Conservation (phyloP, 441 rosid species). For the Aquilaria agallochum region DNA sequence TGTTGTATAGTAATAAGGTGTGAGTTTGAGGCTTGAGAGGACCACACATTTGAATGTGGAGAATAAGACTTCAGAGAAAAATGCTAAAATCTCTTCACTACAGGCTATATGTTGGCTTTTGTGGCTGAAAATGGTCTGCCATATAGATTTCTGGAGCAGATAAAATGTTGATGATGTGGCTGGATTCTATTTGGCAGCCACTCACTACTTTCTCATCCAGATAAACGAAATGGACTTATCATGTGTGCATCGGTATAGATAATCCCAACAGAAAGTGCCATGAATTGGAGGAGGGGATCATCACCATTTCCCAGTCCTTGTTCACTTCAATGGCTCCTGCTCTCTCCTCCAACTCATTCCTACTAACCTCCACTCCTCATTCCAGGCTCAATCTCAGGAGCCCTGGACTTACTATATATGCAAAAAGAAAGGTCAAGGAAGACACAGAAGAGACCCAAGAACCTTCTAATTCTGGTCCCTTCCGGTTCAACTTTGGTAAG, state of each 20-base stretch:
- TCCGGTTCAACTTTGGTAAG: constrained; percentile 61
- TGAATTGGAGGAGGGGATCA: constrained; percentile 17
- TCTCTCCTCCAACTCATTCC: constrained; percentile 71
- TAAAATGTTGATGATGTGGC: constrained; percentile 51
- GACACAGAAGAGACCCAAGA: constrained; percentile 31
- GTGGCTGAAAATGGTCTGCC: constrained; percentile 26
- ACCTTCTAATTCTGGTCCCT: constrained; percentile 42
- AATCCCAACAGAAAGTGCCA: constrained; percentile 10
- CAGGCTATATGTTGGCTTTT: too few relatives aligned
- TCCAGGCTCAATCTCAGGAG: constrained; percentile 33
- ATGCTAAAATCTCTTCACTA: too few relatives aligned
- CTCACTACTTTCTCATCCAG: constrained; percentile 30
- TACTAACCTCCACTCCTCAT: constrained; percentile 36
- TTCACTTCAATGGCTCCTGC: constrained; percentile 47
- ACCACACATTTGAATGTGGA: too few relatives aligned
- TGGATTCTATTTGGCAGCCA: constrained; percentile 34
- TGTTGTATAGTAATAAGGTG: too few relatives aligned
- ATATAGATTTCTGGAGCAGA: constrained; percentile 25
- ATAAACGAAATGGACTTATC: constrained; percentile 29
- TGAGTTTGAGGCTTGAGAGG: too few relatives aligned
- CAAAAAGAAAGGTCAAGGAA: constrained; percentile 50
- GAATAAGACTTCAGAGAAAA: too few relatives aligned
- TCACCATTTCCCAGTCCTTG: constrained; percentile 1
- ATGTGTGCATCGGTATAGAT: constrained; percentile 13
- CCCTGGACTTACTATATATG: constrained; percentile 39